Evolutionary conservation across 2,329 filamentous ascomycete species (phyloP), one percentile per base, ranked within the genome.

Genomic region (Pseudonectria foliicola): DNA sequence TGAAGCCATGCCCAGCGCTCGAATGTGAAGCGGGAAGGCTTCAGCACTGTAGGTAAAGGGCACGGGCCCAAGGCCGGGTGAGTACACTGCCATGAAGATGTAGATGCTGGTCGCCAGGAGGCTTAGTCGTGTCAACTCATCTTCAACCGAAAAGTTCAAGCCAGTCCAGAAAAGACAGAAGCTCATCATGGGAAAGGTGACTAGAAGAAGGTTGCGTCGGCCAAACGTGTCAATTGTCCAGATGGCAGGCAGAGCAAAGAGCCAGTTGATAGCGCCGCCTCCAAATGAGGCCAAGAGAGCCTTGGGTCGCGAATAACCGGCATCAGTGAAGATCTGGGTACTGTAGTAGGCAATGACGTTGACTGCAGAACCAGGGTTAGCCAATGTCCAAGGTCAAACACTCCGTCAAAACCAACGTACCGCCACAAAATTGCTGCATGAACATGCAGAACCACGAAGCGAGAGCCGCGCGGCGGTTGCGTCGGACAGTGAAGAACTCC

Each of bases 221-320:
- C 71, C 72, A 41, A 65, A 73, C 0, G 70, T 75, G 43, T 75
- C 71, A 27, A 61, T 59, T 5, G 56, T 60, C 41, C 49, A 56
- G 23, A 61, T 44, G 8, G 55, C 56, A 7, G 56, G 56, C 32
- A 58, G 39, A 4, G 56, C 54, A 37, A 43, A 75, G 23, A 73
- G 27, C 48, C 73, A 75, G 53, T 74, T 74, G 37, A 74, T 59
- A 23, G 71, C 54, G 15, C 57, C 58, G 10, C 51, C 53, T n/a
- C 57, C 57, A 23, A 60, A 51, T 3, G 55, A 60, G 12, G 52
- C 54, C 30, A 55, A 44, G 1, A 61, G 45, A 4, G 57, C 57
- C 7, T 52, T 47, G 7, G 49, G 42, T n/a, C 42, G 39, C 6
- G 43, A 42, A 35, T 50, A 55, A 24, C 54, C 54, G 7, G 48